These are phyloP conservation scores for Euphorbia pulcherrima DNA, from an alignment of 345 rosid species.

Conservation along the genomic window DNA sequence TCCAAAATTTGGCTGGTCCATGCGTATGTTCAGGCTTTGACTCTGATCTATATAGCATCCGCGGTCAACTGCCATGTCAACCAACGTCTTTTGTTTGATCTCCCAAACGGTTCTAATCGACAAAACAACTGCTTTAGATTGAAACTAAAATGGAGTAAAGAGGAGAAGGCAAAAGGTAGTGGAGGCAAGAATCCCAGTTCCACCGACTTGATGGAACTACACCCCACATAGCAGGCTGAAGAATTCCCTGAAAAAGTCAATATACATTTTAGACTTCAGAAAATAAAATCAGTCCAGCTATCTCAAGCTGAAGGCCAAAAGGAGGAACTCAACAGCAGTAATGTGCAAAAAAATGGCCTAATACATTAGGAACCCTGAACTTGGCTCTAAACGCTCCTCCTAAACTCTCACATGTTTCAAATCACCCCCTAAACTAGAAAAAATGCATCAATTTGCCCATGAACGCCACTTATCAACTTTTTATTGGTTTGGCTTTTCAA, in stretches of 20 bases:
- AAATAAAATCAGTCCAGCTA: not conserved
- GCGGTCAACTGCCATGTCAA: conserved; percentile 89
- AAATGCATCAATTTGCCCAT: too few species aligned
- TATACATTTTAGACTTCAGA: conserved; percentile 4
- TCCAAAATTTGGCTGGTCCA: conserved; percentile 81
- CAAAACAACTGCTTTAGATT: conserved; percentile 5
- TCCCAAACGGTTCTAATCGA: conserved; percentile 85
- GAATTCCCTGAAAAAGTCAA: conserved; percentile 56
- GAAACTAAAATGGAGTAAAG: not conserved
- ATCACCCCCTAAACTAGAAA: too few species aligned
- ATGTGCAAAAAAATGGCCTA: too few species aligned
- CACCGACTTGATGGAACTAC: conserved; percentile 64
- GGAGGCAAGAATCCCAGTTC: conserved; percentile 78
- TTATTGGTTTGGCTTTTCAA: too few species aligned
- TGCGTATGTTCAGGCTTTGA: conserved; percentile 87
- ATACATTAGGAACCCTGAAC: too few species aligned
- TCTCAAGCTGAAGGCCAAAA: not conserved
- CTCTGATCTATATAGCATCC: conserved; percentile 95
- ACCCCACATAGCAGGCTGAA: conserved; percentile 97
- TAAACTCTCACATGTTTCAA: too few species aligned
- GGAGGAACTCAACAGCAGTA: not conserved
- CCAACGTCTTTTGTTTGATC: conserved; percentile 83
- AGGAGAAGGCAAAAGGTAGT: conserved; percentile 76
- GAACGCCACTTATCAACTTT: too few species aligned
- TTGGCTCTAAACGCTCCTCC: too few species aligned